Conservation (phyloP, 495 filamentous ascomycete genomes). For the Penicillium arizonense region DNA sequence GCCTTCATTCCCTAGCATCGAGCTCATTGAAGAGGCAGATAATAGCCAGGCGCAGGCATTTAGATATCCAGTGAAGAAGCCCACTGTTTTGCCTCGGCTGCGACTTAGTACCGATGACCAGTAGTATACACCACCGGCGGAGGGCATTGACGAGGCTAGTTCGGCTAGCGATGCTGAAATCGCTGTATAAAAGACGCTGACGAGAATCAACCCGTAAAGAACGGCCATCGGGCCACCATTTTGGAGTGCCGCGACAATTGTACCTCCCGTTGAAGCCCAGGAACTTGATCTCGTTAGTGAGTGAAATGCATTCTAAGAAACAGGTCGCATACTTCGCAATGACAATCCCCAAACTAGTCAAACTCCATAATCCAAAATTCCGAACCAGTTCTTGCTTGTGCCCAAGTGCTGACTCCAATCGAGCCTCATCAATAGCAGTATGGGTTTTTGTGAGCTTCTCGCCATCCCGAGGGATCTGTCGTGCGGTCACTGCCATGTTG, state of each 20-base stretch:
- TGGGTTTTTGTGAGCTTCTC: conserved; percentile 12
- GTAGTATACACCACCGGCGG: conserved; percentile 78
- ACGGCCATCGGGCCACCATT: conserved; percentile 48
- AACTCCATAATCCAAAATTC: conserved; percentile 41
- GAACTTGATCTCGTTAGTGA: conserved; percentile 23
- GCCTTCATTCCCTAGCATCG: conserved; percentile 63
- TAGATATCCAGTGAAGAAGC: conserved; percentile 71
- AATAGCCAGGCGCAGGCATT: conserved; percentile 77
- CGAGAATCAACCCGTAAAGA: conserved; percentile 43
- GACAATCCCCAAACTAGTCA: conserved; percentile 46
- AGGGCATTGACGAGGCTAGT: conserved; percentile 76
- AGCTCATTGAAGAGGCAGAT: conserved; percentile 60
- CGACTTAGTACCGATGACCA: conserved; percentile 73
- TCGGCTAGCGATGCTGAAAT: conserved; percentile 53
- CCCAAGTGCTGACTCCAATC: conserved; percentile 42
- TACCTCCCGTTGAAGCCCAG: conserved; percentile 44
- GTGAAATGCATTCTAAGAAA: background rate
- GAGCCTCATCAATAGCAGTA: conserved; percentile 34
- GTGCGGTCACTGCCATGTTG: conserved; percentile 12
- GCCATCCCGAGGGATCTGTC: conserved; percentile 1
- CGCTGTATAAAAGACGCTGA: conserved; percentile 40
- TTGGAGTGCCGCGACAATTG: conserved; percentile 39
- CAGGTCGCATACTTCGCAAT: conserved; percentile 42
- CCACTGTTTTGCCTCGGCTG: conserved; percentile 56
- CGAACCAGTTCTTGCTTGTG: conserved; percentile 43